phyloP scores from a whole-genome alignment of 768 basidiomycete species.

The Kwoniella botswanensis region DNA sequence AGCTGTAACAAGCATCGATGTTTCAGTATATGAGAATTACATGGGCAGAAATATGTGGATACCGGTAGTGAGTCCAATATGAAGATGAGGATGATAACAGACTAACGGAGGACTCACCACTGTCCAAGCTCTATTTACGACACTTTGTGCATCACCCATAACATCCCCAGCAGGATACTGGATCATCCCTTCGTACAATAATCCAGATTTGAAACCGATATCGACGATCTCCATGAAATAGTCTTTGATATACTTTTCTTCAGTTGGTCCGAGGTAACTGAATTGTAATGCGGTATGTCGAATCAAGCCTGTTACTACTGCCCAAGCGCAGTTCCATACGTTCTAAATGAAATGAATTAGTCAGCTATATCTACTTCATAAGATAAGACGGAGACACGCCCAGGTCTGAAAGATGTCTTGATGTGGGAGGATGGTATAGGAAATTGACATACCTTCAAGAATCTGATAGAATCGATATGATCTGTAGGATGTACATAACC shows the following conservation, averaged over 20 bases:
- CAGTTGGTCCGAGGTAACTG: constrained; percentile 14
- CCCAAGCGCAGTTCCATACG: constrained; percentile 52
- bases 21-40: too few relatives aligned
- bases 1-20: not conserved
- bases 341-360: constrained; percentile 31
- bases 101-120: constrained; percentile 24
- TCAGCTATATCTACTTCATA: too few relatives aligned
- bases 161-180: constrained; percentile 35
- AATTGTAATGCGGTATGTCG: constrained; percentile 37
- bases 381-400: too few relatives aligned
- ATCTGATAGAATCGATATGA: constrained; percentile 38
- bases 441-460: constrained; percentile 32
- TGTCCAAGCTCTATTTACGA: constrained; percentile 31
- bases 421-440: too few relatives aligned
- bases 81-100: too few relatives aligned
- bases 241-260: constrained; percentile 28
- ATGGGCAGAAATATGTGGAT: too few relatives aligned
- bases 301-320: constrained; percentile 43
- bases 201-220: constrained; percentile 44
- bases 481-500: constrained; percentile 33
- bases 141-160: constrained; percentile 23
- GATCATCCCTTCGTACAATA: constrained; percentile 39
- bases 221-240: constrained; percentile 48
- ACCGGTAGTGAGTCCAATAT: too few relatives aligned
- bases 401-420: too few relatives aligned